Conservation (phyloP, 1,139 yeast genomes). For the Kodamaea derodonti region DNA sequence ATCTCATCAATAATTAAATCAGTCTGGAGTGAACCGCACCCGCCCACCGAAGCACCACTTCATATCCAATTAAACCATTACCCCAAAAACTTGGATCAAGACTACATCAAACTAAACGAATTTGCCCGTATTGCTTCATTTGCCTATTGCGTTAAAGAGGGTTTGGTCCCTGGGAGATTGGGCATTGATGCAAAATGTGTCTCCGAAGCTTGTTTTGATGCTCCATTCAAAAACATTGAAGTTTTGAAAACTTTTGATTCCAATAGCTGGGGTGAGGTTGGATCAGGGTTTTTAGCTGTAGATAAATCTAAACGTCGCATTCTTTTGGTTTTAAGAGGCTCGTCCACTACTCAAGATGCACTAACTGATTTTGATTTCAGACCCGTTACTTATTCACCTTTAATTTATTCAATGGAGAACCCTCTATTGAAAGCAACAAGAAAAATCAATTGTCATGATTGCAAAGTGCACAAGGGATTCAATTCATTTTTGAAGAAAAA, state of each 20-base stretch:
- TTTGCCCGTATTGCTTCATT: slow-evolving; percentile 35
- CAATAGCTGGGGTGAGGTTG: slow-evolving; percentile 43
- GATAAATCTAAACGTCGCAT: slow-evolving; percentile 35
- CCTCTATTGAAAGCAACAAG: slow-evolving; percentile 8
- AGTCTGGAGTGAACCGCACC: too few relatives aligned
- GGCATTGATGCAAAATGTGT: slow-evolving; percentile 21
- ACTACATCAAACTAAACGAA: slow-evolving; percentile 27
- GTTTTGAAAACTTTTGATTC: slow-evolving; percentile 34
- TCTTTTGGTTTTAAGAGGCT: slow-evolving; percentile 52
- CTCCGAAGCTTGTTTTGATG: slow-evolving; percentile 17
- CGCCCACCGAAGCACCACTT: too few relatives aligned
- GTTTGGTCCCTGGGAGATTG: slow-evolving; percentile 24
- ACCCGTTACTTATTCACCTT: slow-evolving; percentile 38
- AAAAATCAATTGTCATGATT: slow-evolving; percentile 36
- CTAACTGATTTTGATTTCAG: slow-evolving; percentile 45
- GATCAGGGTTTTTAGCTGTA: slow-evolving; percentile 49
- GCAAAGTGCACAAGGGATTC: slow-evolving; percentile 62
- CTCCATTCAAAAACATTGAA: slow-evolving; percentile 22
- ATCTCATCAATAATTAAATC: too few relatives aligned
- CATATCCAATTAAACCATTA: too few relatives aligned
- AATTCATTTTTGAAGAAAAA: slow-evolving; percentile 38
- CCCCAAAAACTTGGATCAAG: slow-evolving; percentile 11
- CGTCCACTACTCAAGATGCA: slow-evolving; percentile 56
- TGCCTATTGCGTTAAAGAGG: slow-evolving; percentile 36
- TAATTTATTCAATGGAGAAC: slow-evolving; percentile 1